Conservation (phyloP, 2,329 filamentous ascomycete genomes). For the Thelonectria discophora region DNA sequence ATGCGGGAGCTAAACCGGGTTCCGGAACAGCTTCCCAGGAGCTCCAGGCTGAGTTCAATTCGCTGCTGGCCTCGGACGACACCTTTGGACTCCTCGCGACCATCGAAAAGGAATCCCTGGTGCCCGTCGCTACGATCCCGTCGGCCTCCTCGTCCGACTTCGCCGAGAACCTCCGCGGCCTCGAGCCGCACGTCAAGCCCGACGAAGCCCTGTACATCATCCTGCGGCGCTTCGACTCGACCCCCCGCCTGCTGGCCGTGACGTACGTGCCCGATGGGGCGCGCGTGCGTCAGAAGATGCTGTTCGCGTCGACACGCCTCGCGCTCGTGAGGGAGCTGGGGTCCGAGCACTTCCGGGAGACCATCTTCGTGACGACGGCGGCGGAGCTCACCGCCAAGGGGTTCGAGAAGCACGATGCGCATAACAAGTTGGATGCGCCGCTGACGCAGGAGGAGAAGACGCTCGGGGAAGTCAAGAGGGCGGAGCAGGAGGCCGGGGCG, state of each 20-base stretch:
- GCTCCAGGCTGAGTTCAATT: conserved; percentile 77
- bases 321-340: conserved; percentile 81
- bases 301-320: conserved; percentile 81
- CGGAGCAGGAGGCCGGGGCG: conserved; percentile 76
- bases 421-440: conserved; percentile 71
- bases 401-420: conserved; percentile 77
- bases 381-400: conserved; percentile 75
- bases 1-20: conserved; percentile 12
- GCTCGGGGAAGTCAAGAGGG: conserved; percentile 76
- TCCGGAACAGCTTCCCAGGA: conserved; percentile 72
- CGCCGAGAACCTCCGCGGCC: conserved; percentile 67
- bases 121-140: conserved; percentile 65
- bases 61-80: conserved; percentile 67
- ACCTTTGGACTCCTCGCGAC: conserved; percentile 77
- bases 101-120: conserved; percentile 74
- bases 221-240: conserved; percentile 70
- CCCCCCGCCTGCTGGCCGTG: conserved; percentile 71
- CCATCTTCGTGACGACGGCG: conserved; percentile 74
- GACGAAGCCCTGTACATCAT: conserved; percentile 78
- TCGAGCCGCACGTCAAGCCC: conserved; percentile 70
- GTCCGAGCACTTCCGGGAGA: conserved; percentile 80
- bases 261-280: conserved; percentile 84
- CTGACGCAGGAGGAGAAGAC: conserved; percentile 81
- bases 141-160: conserved; percentile 67
- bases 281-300: conserved; percentile 85